phyloP scores from a whole-genome alignment of 257 asterid species.

The Scutellaria minor region DNA sequence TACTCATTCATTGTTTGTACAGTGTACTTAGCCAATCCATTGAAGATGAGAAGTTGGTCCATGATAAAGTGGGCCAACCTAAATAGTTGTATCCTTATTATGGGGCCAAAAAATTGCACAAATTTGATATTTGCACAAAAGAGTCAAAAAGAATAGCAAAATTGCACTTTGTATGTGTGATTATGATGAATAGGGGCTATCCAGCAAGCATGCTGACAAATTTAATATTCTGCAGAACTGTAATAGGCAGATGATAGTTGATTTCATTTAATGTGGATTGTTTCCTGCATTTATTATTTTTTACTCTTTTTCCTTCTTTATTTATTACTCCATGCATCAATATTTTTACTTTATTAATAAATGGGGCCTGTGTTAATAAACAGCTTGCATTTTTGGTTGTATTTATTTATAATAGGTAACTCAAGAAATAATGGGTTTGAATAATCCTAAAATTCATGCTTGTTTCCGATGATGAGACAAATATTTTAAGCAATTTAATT shows the following conservation, averaged over 20 bases:
- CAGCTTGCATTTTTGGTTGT: neutral
- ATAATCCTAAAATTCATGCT: constrained; percentile 39
- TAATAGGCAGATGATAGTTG: constrained; percentile 31
- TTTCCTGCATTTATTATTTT: constrained; percentile 47
- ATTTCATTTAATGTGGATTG: constrained; percentile 49
- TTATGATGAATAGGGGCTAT: constrained; percentile 43
- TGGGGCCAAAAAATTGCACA: constrained; percentile 31
- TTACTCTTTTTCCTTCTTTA: neutral
- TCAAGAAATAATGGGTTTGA: constrained; percentile 19
- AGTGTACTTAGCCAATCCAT: neutral
- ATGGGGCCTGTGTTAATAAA: neutral
- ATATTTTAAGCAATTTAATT: constrained; percentile 18
- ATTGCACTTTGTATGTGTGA: constrained; percentile 20
- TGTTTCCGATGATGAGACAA: constrained; percentile 30
- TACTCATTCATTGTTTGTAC: neutral
- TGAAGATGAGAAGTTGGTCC: constrained; percentile 23
- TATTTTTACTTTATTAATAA: neutral
- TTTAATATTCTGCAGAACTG: constrained; percentile 55
- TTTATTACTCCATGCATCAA: constrained; percentile 29
- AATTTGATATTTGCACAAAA: constrained; percentile 11
- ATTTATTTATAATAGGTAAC: no score
- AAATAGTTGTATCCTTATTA: constrained; percentile 31
- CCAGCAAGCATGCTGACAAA: constrained; percentile 55
- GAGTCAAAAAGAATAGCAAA: constrained; percentile 4
- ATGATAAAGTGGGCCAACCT: constrained; percentile 32